Conservation (phyloP, 2,329 filamentous ascomycete species). For the Dothistroma septosporum region DNA sequence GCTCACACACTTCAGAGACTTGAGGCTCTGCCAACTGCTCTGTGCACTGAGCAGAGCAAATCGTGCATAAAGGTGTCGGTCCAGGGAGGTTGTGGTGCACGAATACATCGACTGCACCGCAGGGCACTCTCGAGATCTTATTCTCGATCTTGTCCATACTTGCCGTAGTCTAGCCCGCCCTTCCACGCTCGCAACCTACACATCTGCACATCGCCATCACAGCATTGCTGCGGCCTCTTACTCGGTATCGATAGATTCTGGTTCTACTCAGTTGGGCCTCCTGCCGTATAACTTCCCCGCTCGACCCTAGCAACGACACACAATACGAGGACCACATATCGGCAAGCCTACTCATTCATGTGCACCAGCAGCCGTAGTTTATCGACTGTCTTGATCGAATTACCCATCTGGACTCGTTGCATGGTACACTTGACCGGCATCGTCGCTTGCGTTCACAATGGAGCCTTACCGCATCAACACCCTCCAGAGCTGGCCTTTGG, state of each 20-base stretch:
- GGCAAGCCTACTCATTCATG: not conserved
- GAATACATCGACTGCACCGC: not conserved
- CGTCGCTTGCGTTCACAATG: not conserved
- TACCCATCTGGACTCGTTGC: not conserved
- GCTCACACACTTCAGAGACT: not conserved
- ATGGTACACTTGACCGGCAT: not conserved
- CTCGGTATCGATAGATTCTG: not conserved
- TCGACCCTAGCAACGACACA: no score
- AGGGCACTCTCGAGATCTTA: not conserved
- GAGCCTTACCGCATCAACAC: not conserved
- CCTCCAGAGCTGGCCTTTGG: not conserved
- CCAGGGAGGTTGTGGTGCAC: conserved; percentile 5
- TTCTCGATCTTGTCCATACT: not conserved
- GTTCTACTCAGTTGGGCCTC: no score
- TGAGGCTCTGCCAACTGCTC: conserved; percentile 10
- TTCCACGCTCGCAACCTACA: not conserved
- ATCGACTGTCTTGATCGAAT: not conserved
- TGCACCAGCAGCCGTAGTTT: not conserved
- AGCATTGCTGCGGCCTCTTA: conserved; percentile 2
- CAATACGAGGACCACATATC: no score
- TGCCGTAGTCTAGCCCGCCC: not conserved
- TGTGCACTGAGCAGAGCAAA: not conserved
- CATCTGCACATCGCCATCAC: not conserved
- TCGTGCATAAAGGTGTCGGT: conserved; percentile 1
- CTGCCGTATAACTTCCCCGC: no score